Evolutionary conservation across 176 grass and related monocot genomes (phyloP).

Genomic region (Carex scoparia): DNA sequence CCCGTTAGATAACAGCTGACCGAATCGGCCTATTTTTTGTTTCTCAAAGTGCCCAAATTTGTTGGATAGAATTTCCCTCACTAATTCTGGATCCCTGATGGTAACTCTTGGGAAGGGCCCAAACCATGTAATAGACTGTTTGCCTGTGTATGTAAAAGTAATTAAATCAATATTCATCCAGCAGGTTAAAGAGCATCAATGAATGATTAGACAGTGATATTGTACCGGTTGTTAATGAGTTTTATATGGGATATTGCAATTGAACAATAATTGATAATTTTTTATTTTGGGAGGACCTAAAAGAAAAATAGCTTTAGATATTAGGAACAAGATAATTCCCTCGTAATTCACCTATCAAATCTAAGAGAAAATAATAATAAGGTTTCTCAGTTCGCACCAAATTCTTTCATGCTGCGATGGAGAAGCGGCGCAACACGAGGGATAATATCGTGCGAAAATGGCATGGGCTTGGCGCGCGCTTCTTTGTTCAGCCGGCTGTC

Average conservation of each 20-base stretch:
- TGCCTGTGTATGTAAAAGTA: conserved; percentile 32
- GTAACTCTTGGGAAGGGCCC: conserved; percentile 41
- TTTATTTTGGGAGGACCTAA: background rate
- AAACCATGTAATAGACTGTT: conserved; percentile 54
- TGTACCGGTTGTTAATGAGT: too few relatives aligned
- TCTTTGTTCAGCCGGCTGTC: conserved; percentile 40
- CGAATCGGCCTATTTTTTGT: conserved; percentile 1
- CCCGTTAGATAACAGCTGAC: conserved; percentile 27
- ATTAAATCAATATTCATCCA: background rate
- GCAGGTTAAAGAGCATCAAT: too few relatives aligned
- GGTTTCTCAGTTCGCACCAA: conserved; percentile 26
- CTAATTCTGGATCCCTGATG: conserved; percentile 45
- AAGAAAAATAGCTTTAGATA: background rate
- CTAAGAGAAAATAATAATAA: background rate
- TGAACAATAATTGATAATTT: background rate
- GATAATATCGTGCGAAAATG: conserved; percentile 50
- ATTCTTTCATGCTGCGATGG: conserved; percentile 50
- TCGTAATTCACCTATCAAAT: background rate
- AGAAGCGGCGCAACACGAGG: conserved; percentile 35
- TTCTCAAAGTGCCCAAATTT: conserved; percentile 63
- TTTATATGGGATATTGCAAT: too few relatives aligned
- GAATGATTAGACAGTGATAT: too few relatives aligned
- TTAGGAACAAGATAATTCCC: background rate
- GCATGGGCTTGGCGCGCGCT: conserved; percentile 39
- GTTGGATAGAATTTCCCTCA: conserved; percentile 51